phyloP scores from a whole-genome alignment of 306 rosid genomes.

The Leucaena leucocephala region DNA sequence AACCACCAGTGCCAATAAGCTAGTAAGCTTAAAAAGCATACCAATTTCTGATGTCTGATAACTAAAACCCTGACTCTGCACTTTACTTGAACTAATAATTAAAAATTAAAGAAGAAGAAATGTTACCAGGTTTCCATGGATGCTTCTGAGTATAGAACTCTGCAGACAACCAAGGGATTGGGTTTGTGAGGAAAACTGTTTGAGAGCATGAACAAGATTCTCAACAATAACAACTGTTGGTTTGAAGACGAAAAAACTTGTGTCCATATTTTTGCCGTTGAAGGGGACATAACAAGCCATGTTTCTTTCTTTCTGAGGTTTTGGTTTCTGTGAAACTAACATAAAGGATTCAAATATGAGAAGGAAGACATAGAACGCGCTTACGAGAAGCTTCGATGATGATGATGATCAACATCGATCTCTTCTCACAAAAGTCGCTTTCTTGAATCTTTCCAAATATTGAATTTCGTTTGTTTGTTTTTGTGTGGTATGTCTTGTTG shows the following conservation, averaged over 20 bases:
- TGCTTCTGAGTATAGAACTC: conserved; percentile 74
- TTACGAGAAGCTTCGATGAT: conserved; percentile 21
- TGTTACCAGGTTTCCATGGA: conserved; percentile 82
- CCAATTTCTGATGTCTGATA: background rate
- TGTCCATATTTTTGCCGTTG: conserved; percentile 53
- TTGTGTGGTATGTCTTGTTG: too few relatives aligned
- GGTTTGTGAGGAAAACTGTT: conserved; percentile 63
- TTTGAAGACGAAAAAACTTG: conserved; percentile 70
- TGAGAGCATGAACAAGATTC: conserved; percentile 63
- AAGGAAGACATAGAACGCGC: conserved; percentile 39
- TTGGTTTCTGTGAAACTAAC: background rate
- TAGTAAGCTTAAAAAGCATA: background rate
- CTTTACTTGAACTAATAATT: background rate
- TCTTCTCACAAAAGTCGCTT: conserved; percentile 26
- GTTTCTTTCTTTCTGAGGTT: background rate
- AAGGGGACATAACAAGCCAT: conserved; percentile 73
- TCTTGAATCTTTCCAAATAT: conserved; percentile 36
- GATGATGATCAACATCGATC: background rate
- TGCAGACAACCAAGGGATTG: conserved; percentile 77
- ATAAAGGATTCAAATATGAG: conserved; percentile 21
- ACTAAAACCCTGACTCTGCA: background rate
- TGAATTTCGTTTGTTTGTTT: conserved; percentile 31
- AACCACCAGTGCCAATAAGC: background rate
- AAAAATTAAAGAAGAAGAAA: background rate
- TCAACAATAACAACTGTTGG: conserved; percentile 68